phyloP scores from a whole-genome alignment of 306 rosid species.

The Corylus heterophylla region DNA sequence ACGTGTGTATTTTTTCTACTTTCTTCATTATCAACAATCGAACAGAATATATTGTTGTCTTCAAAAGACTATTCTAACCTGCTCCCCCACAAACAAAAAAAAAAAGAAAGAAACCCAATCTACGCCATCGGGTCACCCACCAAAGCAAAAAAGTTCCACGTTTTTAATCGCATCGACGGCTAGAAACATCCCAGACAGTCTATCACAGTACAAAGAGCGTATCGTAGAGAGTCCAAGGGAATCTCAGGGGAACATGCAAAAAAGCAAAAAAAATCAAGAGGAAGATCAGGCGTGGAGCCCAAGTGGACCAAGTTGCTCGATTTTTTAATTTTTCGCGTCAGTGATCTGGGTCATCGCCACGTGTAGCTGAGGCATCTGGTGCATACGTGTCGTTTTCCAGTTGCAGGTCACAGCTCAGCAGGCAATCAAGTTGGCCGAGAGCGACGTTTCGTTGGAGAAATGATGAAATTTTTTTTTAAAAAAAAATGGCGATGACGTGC shows the following conservation, averaged over 20 bases:
- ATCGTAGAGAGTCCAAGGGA: slow-evolving; percentile 5
- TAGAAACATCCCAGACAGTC: background rate
- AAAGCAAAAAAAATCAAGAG: background rate
- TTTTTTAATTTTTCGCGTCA: background rate
- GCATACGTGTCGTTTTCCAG: slow-evolving; percentile 1
- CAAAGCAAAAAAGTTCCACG: background rate
- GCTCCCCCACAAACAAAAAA: background rate
- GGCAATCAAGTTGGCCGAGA: slow-evolving; percentile 23
- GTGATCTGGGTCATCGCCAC: slow-evolving; percentile 28
- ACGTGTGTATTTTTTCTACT: background rate
- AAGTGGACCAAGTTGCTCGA: slow-evolving; percentile 32
- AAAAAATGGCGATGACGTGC: background rate
- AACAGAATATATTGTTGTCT: background rate
- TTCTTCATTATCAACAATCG: background rate
- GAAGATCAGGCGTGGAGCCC: slow-evolving; percentile 27
- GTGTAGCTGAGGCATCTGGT: background rate
- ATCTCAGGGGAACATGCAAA: slow-evolving; percentile 36
- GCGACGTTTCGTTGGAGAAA: background rate
- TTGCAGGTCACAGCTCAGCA: slow-evolving; percentile 21
- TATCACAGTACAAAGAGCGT: background rate
- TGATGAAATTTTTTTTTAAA: too few relatives aligned
- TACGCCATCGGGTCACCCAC: background rate
- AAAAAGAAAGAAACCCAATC: background rate
- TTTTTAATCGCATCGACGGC: background rate
- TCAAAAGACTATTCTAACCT: background rate